Conservation (phyloP, 495 filamentous ascomycete species). For the Aspergillus haitiensis region DNA sequence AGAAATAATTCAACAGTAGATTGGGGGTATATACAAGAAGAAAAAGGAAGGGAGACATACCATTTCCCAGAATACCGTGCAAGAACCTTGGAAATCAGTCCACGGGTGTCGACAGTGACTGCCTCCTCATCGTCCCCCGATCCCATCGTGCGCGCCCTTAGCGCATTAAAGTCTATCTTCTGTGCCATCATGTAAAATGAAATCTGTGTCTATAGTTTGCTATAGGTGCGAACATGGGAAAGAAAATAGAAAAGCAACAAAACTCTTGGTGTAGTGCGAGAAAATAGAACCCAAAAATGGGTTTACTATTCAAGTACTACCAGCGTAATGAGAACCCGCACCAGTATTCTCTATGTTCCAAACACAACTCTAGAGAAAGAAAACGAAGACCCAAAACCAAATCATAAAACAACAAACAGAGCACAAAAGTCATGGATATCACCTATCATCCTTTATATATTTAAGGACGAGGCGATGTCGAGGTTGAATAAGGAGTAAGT, state of each 20-base stretch:
- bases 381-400: not conserved
- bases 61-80: slow-evolving; percentile 95
- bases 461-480: not conserved
- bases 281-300: no score
- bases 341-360: not conserved
- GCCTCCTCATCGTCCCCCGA: slow-evolving; percentile 90
- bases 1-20: slow-evolving; percentile 2
- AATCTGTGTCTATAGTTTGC: not conserved
- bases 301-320: no score
- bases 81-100: slow-evolving; percentile 95
- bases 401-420: not conserved
- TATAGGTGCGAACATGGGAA: not conserved
- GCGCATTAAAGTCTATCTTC: slow-evolving; percentile 72
- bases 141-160: slow-evolving; percentile 82
- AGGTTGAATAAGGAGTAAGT: slow-evolving; percentile 3
- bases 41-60: slow-evolving; percentile 28
- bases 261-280: no score
- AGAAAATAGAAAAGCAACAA: not conserved
- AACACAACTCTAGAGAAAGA: not conserved
- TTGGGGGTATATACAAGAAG: no score
- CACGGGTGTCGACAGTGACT: slow-evolving; percentile 97
- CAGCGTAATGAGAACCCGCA: no score
- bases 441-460: not conserved
- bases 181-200: slow-evolving; percentile 49
- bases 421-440: not conserved